A percentile compares a stretch with the other conserved stretches of the same genome.
Conservation (phyloP, 495 filamentous ascomycete genomes). For the Aspergillus panamensis region DNA sequence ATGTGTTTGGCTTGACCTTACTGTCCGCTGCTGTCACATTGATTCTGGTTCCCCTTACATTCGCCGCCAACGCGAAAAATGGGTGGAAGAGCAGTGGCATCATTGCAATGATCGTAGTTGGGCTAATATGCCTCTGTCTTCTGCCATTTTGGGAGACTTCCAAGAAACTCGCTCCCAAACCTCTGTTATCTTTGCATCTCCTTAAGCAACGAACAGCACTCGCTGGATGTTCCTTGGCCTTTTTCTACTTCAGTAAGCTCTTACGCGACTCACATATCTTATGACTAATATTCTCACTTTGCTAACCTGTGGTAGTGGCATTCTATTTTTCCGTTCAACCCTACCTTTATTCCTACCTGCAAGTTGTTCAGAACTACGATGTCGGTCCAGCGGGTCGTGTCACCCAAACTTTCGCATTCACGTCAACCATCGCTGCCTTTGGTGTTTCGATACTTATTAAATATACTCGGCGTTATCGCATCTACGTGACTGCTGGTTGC, state of each 20-base stretch:
- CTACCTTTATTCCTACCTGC: conserved; percentile 68
- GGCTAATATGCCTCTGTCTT: conserved; percentile 49
- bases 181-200: conserved; percentile 56
- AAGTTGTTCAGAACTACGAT: conserved; percentile 63
- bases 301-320: conserved; percentile 47
- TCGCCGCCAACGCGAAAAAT: conserved; percentile 47
- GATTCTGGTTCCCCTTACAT: conserved; percentile 57
- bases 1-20: conserved; percentile 55
- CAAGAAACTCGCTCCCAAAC: conserved; percentile 50
- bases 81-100: conserved; percentile 56
- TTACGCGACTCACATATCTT: neutral
- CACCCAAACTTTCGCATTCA: conserved; percentile 67
- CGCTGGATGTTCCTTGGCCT: conserved; percentile 53
- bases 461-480: conserved; percentile 57
- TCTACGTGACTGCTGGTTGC: conserved; percentile 54
- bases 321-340: conserved; percentile 65
- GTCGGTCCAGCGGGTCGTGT: conserved; percentile 63
- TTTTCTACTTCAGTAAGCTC: conserved; percentile 58
- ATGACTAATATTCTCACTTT: neutral
- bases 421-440: conserved; percentile 62
- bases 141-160: conserved; percentile 63
- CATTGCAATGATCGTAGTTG: conserved; percentile 58
- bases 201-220: conserved; percentile 61
- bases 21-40: conserved; percentile 55
- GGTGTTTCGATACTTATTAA: conserved; percentile 60